Percentiles rank a stretch among this genome's conserved stretches.
These are phyloP conservation scores for Salvia sclarea DNA, from an alignment of 305 asterid genomes.

Conservation along the genomic window DNA sequence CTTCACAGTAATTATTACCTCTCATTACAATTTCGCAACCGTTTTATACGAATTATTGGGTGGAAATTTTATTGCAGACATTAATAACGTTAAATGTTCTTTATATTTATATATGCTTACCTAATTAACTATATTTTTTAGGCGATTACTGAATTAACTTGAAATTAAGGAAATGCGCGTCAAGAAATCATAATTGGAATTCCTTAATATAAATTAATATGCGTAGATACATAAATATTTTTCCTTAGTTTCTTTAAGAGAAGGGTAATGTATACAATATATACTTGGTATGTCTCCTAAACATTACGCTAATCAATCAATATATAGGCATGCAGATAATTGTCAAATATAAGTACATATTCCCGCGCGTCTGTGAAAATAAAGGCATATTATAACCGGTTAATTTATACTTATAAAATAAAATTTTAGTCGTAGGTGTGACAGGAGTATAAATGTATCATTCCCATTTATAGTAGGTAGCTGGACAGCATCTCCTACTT, in stretches of 20 bases:
- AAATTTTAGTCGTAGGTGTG: not conserved
- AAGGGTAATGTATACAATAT: too few relatives aligned
- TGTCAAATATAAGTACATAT: too few relatives aligned
- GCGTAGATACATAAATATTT: too few relatives aligned
- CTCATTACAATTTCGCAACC: slow-evolving; percentile 14
- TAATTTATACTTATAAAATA: too few relatives aligned
- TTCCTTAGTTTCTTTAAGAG: too few relatives aligned
- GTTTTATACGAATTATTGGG: slow-evolving; percentile 23
- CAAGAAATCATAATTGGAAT: too few relatives aligned
- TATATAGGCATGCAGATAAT: too few relatives aligned
- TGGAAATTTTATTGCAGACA: slow-evolving; percentile 10
- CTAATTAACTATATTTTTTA: not conserved
- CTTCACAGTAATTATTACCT: not conserved
- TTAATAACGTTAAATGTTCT: slow-evolving; percentile 14
- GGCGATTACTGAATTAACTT: slow-evolving; percentile 4
- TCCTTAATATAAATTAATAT: too few relatives aligned
- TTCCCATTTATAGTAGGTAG: slow-evolving; percentile 19
- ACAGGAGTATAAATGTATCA: not conserved
- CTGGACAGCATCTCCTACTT: not conserved
- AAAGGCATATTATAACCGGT: not conserved
- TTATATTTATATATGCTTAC: not conserved
- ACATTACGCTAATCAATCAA: too few relatives aligned
- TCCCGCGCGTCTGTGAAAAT: too few relatives aligned
- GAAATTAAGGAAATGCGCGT: not conserved
- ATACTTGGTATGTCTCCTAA: too few relatives aligned